Evolutionary conservation across 73 alveolate genomes (phyloP).

Genomic region (Urostyla sp.): DNA sequence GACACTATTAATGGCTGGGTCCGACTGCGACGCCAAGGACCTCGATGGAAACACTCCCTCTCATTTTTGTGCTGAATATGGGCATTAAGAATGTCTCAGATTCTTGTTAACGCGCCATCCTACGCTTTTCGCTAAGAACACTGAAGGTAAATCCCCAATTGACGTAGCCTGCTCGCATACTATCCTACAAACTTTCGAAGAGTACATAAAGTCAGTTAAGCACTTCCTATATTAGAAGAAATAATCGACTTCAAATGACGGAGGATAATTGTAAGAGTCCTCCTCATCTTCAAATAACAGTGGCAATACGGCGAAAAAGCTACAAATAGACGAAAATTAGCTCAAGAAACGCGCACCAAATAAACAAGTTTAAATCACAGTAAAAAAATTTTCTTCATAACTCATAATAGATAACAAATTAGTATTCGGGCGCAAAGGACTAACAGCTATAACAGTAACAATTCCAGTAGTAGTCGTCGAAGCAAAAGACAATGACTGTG

Average conservation of each 20-base stretch:
- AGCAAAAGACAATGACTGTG: not conserved
- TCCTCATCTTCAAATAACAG: constrained; percentile 18
- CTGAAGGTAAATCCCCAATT: constrained; percentile 55
- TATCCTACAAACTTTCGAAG: constrained; percentile 41
- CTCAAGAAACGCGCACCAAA: constrained; percentile 11
- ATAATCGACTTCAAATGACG: not conserved
- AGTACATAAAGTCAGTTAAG: constrained; percentile 11
- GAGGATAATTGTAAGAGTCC: constrained; percentile 8
- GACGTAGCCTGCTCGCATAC: constrained; percentile 52
- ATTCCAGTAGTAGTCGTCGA: not conserved
- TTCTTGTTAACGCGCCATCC: constrained; percentile 32
- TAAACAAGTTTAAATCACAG: constrained; percentile 11
- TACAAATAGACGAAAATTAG: constrained; percentile 9
- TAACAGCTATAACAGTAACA: not conserved
- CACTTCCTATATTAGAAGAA: not conserved
- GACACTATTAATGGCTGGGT: constrained; percentile 40
- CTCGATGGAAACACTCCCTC: constrained; percentile 65
- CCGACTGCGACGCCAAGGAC: constrained; percentile 68
- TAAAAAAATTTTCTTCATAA: not conserved
- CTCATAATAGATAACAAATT: not conserved
- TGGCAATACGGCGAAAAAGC: not conserved
- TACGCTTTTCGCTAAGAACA: constrained; percentile 20
- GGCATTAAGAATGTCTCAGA: constrained; percentile 54
- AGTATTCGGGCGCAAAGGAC: constrained; percentile 3
- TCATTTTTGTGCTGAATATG: constrained; percentile 66